A percentile compares a stretch with the other conserved stretches of the same genome.
Evolutionary conservation across 2,329 filamentous ascomycete species (phyloP).

Genomic region (Dactylellina cionopaga): DNA sequence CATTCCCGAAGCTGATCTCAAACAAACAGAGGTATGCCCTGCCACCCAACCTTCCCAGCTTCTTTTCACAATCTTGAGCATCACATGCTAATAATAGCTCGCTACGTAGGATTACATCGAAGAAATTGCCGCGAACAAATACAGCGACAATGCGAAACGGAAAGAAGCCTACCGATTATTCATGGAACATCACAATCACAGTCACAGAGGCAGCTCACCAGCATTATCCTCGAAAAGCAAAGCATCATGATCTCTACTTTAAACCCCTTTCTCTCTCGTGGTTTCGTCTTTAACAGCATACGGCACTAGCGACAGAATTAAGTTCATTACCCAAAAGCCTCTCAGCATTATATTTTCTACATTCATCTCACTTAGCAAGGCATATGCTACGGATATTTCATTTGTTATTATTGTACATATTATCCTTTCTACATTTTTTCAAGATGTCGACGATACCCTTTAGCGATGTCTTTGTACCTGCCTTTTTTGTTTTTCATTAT

Average conservation of each 20-base stretch:
- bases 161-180: constrained; percentile 45
- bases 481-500: constrained; percentile 4
- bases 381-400: constrained; percentile 5
- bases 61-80: not conserved
- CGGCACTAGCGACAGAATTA: too few species aligned
- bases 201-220: constrained; percentile 43
- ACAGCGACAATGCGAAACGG: constrained; percentile 23
- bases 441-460: constrained; percentile 44
- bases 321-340: too few species aligned
- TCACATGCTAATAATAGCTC: constrained; percentile 13
- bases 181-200: constrained; percentile 46
- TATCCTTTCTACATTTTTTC: constrained; percentile 24
- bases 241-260: not conserved
- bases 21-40: constrained; percentile 46
- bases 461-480: constrained; percentile 13
- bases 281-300: too few species aligned
- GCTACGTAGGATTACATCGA: constrained; percentile 30
- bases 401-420: constrained; percentile 32
- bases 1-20: constrained; percentile 43
- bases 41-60: not conserved
- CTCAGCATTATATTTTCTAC: not conserved
- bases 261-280: not conserved
- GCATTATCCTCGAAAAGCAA: not conserved
- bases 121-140: constrained; percentile 35
- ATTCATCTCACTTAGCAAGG: constrained; percentile 23